These are phyloP conservation scores for Coemansia sp. DNA, from an alignment of 192 early-diverging fungal genomes.

Conservation along the genomic window DNA sequence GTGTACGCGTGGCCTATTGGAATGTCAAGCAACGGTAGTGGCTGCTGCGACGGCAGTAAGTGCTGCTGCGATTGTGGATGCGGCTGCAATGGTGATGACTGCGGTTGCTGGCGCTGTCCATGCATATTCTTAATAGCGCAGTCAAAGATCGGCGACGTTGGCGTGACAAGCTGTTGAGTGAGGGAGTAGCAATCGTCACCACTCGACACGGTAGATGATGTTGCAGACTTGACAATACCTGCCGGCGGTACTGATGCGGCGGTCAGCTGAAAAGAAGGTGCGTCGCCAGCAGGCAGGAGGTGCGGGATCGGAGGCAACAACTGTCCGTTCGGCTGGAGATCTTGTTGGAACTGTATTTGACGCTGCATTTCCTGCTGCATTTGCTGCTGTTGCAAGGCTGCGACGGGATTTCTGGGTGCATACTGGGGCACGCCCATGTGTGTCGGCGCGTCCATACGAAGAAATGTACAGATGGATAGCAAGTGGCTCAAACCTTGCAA, in stretches of 20 bases:
- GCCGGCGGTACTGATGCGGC: neutral
- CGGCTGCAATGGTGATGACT: neutral
- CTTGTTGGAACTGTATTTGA: neutral
- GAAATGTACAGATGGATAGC: neutral
- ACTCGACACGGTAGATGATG: neutral
- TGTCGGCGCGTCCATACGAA: neutral
- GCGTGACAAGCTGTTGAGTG: constrained; percentile 1
- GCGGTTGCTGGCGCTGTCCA: neutral
- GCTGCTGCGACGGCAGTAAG: neutral
- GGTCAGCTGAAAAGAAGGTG: neutral
- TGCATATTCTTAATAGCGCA: no score
- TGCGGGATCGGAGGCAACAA: neutral
- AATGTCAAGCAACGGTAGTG: neutral
- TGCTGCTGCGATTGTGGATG: neutral
- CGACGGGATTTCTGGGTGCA: neutral
- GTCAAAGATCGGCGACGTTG: neutral
- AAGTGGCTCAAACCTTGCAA: no score
- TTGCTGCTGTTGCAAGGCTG: neutral
- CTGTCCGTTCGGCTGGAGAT: neutral
- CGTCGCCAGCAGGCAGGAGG: neutral
- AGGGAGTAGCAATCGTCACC: neutral
- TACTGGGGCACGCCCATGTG: neutral
- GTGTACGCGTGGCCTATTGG: constrained; percentile 25
- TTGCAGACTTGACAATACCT: neutral
- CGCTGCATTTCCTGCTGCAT: constrained; percentile 2